Percentiles rank a stretch among this genome's conserved stretches.
These are phyloP conservation scores for Bryum argenteum DNA, from an alignment of 225 moss, liverwort and hornwort species.

Conservation along the genomic window DNA sequence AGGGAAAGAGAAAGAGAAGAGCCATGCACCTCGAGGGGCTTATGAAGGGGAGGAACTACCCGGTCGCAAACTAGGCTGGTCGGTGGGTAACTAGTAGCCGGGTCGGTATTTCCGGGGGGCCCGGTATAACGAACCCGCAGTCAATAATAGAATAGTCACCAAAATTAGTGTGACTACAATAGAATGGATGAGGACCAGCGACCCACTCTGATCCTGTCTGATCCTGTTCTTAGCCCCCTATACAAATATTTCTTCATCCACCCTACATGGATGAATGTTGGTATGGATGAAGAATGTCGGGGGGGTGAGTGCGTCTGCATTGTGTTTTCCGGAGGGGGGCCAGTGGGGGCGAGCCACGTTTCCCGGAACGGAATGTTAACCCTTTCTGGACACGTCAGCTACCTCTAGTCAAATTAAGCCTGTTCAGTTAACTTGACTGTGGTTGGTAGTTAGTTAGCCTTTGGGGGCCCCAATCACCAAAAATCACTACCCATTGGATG, in stretches of 20 bases:
- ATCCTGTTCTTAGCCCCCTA: background rate
- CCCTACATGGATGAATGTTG: background rate
- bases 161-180: background rate
- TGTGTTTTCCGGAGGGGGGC: background rate
- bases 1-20: slow-evolving; percentile 10
- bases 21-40: slow-evolving; percentile 11
- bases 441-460: background rate
- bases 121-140: slow-evolving; percentile 29
- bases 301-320: background rate
- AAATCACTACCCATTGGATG: background rate
- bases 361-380: background rate
- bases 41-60: slow-evolving; percentile 13
- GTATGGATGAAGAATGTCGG: background rate
- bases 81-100: slow-evolving; percentile 14
- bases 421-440: background rate
- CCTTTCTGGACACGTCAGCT: background rate
- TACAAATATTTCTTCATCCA: background rate
- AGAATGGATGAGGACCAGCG: background rate
- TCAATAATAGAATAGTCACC: background rate
- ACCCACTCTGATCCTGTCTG: background rate
- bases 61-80: slow-evolving; percentile 14
- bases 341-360: slow-evolving; percentile 16
- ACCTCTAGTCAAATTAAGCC: background rate
- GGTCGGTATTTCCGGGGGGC: slow-evolving; percentile 33
- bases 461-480: background rate